Evolutionary conservation across 2,329 filamentous ascomycete species (phyloP).

Genomic region (Coleophoma cylindrospora): DNA sequence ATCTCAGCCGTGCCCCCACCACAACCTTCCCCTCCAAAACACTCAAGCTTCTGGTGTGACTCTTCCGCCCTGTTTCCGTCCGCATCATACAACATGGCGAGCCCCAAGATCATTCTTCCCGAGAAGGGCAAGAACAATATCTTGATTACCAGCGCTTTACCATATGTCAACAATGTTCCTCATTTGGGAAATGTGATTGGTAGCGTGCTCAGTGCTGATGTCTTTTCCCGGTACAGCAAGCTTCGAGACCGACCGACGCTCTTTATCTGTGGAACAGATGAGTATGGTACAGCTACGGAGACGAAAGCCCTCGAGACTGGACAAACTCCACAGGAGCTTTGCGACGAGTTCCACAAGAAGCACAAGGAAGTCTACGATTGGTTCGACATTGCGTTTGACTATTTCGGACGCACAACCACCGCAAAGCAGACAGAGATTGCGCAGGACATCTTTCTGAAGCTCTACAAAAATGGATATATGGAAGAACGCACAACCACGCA

Average conservation of each 20-base stretch:
- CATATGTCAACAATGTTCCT: conserved; percentile 75
- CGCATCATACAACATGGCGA: conserved; percentile 17
- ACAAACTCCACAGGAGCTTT: conserved; percentile 76
- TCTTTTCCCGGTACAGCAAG: conserved; percentile 78
- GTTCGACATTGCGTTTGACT: conserved; percentile 93
- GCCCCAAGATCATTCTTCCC: conserved; percentile 48
- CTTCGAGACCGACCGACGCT: conserved; percentile 74
- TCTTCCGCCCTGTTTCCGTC: conserved; percentile 4
- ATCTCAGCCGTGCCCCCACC: background rate
- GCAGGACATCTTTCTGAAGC: conserved; percentile 81
- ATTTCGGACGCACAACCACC: conserved; percentile 91
- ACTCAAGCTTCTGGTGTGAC: conserved; percentile 1
- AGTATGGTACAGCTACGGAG: conserved; percentile 94
- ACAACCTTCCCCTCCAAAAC: conserved; percentile 5
- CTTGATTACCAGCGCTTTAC: conserved; percentile 85
- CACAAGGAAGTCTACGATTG: conserved; percentile 92
- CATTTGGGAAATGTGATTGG: conserved; percentile 89
- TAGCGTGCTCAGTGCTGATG: conserved; percentile 82
- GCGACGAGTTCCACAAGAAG: conserved; percentile 86
- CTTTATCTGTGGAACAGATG: conserved; percentile 84
- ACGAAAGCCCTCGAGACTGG: conserved; percentile 91
- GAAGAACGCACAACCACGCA: conserved; percentile 84
- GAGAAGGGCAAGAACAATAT: conserved; percentile 76
- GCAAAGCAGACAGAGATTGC: conserved; percentile 86
- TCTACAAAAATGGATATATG: conserved; percentile 85